Base-by-base conservation (phyloP, 495 filamentous ascomycete genomes). In the Lasiosphaeria miniovina region DNA sequence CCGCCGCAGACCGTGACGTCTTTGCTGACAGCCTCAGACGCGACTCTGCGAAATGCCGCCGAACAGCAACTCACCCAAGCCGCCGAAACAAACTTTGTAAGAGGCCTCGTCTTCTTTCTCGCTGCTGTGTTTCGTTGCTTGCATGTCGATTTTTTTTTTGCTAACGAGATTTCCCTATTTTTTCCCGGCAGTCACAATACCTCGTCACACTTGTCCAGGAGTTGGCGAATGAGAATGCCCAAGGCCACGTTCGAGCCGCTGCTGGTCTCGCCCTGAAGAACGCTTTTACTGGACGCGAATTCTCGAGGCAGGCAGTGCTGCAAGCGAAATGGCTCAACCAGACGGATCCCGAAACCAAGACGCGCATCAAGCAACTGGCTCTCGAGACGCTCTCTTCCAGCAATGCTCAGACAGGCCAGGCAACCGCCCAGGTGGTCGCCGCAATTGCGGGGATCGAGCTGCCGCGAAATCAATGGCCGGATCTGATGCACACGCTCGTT, bases 181-280 rank as follows among this genome's bases (percentile, higher is more conserved):
- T 61, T 61, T 40, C 10, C 36, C 51, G 67, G 63, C 62, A 98
- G 94, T 85, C 93, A 59, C 82, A 84, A 75, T 98, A 98, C 77
- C 85, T 98, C 59, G 81, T 86, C 62, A 94, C 92, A 57, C 88
- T 98, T 65, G 91, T 90, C 54, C 86, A 90, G 76, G 91, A 94
- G 73, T 86, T 98, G 63, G 93, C 93, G 65, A 96, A 96, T 77
- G 95, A 98, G 64, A 82, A 83, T 57, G 85, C 88, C 64, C 82
- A 90, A 61, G 78, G 89, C 49, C 88, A 89, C 73, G 90, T 96
- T 66, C 87, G 94, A 81, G 86, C 87, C 56, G 93, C 94, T 57
- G 94, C 94, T 58, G 94, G 91, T 88, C 85, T 98, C 65, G 92
- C 93, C 51, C 76, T 98, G 68, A 98, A 98, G 80, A 98, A 98